Conservation (phyloP, 2,329 filamentous ascomycete genomes). For the Penicillium sp. region DNA sequence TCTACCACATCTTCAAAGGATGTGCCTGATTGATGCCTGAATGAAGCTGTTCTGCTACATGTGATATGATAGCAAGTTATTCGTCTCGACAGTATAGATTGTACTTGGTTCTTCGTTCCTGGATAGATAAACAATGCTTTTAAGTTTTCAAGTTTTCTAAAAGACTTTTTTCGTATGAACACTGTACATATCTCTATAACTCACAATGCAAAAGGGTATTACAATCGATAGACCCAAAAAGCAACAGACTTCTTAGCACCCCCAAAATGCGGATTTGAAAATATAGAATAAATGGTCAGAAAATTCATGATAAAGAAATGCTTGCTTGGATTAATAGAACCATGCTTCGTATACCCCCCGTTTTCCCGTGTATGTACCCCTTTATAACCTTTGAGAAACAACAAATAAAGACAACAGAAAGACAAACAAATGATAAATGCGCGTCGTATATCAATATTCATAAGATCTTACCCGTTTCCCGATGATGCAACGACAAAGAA, state of each 20-base stretch:
- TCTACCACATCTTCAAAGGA: too few relatives aligned
- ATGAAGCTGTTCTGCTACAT: too few relatives aligned
- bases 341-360: background rate
- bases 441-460: background rate
- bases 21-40: background rate
- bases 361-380: conserved; percentile 3
- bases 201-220: background rate
- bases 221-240: background rate
- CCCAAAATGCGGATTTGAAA: background rate
- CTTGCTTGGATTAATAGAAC: background rate
- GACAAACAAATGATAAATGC: background rate
- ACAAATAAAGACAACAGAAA: background rate
- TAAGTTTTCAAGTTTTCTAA: background rate
- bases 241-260: background rate
- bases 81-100: background rate
- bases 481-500: conserved; percentile 7
- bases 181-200: background rate
- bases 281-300: background rate
- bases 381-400: background rate
- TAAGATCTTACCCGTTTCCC: conserved; percentile 12
- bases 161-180: background rate
- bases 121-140: background rate
- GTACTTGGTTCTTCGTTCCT: too few relatives aligned
- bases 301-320: background rate
- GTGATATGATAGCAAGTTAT: too few relatives aligned